Base-by-base conservation (phyloP, 768 basidiomycete genomes). In the Trametes cubensis region DNA sequence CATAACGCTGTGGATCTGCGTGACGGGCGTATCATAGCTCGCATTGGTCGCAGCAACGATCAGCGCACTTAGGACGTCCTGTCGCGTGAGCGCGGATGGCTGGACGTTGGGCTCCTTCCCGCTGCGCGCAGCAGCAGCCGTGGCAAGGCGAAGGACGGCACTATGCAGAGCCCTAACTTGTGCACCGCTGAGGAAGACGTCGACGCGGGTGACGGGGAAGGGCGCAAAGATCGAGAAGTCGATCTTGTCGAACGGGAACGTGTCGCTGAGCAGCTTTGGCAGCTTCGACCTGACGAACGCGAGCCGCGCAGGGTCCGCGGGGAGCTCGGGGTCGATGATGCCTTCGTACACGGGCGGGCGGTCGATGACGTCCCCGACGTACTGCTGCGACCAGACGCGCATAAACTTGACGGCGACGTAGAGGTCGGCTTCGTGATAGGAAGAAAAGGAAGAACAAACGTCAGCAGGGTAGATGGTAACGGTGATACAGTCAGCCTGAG, bases 161-260 rank as follows among this genome's bases (percentile, higher is more conserved):
- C 11, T 10, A 11, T 34, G 34, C 6, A 34, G 34, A 10, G 34
- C 10, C 34, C 34, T 34, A 34, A 34, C 34, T 10, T 34, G 34
- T 11, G 34, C 34, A 10, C 34, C 50, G 42, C 40, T 44, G 42
- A 56, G 26, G 23, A 34, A 40, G 55, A 47, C 7, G n/a, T 45
- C 28, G 23, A 56, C 34, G 4, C 40, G 55, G 40, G 20, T 20
- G 55, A 56, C 45, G 3, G 55, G 55, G 55, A 56, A 56, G 20
- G 41, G 42, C 21, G 42, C 28, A 25, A 44, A 34, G 40, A 56
- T 45, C 14, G 55, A 44, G 11, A 45, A 28, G 23, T 28, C 30
- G 55, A 56, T 47, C 17, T 56, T 30, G 42, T 45, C 55, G 21
- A 42, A 42, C 42, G 55, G 55, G 41, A 56, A 44, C 55, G 55